Base-by-base conservation (phyloP, 2,329 filamentous ascomycete species). In the Aspergillus proliferans region DNA sequence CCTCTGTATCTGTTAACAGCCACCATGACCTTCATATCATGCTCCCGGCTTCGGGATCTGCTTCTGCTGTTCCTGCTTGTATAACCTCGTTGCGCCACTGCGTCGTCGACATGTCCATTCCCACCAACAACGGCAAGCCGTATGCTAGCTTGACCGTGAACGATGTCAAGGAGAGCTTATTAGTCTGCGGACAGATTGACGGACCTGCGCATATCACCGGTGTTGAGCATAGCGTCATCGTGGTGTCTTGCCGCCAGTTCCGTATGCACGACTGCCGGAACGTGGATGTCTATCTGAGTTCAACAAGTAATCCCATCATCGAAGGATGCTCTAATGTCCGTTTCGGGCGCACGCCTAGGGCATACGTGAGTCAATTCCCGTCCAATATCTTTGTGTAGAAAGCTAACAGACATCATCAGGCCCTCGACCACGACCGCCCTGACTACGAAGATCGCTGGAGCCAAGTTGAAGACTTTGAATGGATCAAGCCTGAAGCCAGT, bases 401-500 rank as follows among this genome's bases (percentile, higher is more conserved):
- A 2, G 21, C 4, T 10, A 21, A 26, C 34, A 59, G 47, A 56
- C 44, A 7, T 34, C 45, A 43, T 1, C 38, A 71, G 64, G 55
- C 63, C 30, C 51, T 67, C 40, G 52, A 63, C 15, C 61, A 67
- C 26, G 64, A 65, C 48, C 58, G 60, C 30, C 55, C 58, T 3
- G 58, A 67, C 26, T 53, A 65, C 6, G 58, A 64, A 47, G 92
- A 95, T 65, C 81, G 86, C 60, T 98, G 89, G 88, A 80, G 91
- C 58, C 83, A 93, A 61, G 87, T 97, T 14, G 88, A 97, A 67
- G 93, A 98, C 67, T 98, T 98, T 76, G 95, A 95, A 71, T 97
- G 93, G 93, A 79, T 96, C 54, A 94, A 91, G 68, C 77, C 81
- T 14, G 88, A 87, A 50, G 82, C 82, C 26, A 96, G 88, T 63